Evolutionary conservation across 129 eudicot genomes (phyloP).

Genomic region (Escallonia herrerae): DNA sequence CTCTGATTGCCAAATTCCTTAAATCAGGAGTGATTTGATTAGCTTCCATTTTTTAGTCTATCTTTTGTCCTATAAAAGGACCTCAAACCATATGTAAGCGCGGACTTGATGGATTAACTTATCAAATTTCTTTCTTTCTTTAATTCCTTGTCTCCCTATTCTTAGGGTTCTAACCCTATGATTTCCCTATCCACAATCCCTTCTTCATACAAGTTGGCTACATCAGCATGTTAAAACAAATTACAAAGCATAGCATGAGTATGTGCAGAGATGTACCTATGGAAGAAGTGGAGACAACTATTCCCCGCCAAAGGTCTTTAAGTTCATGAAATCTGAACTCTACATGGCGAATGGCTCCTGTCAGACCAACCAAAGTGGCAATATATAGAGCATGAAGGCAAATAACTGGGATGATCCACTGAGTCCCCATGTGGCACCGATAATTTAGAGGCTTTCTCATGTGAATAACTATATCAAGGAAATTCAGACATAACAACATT

Average conservation of each 20-base stretch:
- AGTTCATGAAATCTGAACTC: slow-evolving; percentile 89
- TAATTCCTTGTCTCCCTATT: no score
- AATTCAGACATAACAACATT: slow-evolving; percentile 11
- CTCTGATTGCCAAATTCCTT: no score
- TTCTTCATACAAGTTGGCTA: no score
- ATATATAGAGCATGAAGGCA: slow-evolving; percentile 61
- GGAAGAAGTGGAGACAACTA: slow-evolving; percentile 50
- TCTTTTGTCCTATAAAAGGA: no score
- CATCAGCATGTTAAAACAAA: neutral
- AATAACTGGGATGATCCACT: slow-evolving; percentile 52
- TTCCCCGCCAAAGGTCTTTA: slow-evolving; percentile 92
- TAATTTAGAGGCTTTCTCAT: slow-evolving; percentile 48
- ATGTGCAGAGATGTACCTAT: slow-evolving; percentile 35
- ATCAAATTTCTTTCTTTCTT: no score
- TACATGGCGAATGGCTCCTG: slow-evolving; percentile 73
- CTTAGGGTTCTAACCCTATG: no score
- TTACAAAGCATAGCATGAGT: neutral
- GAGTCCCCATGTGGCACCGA: slow-evolving; percentile 71
- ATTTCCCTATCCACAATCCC: no score
- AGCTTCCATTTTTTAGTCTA: no score
- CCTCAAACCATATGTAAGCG: no score
- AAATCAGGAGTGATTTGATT: no score
- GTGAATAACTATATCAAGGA: slow-evolving; percentile 53
- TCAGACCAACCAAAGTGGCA: slow-evolving; percentile 51
- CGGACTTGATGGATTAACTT: no score